These are phyloP conservation scores for Leucaena leucocephala DNA, from an alignment of 306 rosid genomes.

Conservation along the genomic window DNA sequence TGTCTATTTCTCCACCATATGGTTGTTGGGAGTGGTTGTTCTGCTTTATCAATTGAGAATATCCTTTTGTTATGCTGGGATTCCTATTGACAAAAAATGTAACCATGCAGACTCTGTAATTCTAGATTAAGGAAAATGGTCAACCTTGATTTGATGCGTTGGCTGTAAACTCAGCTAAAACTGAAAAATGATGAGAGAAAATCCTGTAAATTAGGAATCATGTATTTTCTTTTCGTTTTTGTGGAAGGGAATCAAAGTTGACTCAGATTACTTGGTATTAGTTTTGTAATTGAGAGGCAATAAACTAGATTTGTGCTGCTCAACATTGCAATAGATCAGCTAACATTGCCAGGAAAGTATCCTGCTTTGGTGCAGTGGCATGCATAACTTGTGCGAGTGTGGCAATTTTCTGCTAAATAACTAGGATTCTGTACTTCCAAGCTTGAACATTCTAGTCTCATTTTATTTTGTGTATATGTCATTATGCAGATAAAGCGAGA, in stretches of 20 bases:
- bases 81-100: neutral
- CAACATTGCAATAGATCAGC: neutral
- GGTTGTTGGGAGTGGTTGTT: neutral
- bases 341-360: neutral
- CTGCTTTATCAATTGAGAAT: neutral
- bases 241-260: too few species aligned
- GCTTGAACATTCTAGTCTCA: neutral
- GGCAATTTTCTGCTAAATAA: neutral
- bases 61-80: neutral
- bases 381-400: neutral
- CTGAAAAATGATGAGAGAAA: neutral
- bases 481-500: conserved; percentile 71
- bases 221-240: too few species aligned
- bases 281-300: neutral
- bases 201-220: too few species aligned
- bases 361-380: neutral
- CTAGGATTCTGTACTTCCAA: neutral
- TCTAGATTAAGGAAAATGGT: neutral
- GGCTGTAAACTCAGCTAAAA: neutral
- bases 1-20: neutral
- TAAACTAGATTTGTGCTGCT: neutral
- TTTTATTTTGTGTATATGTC: neutral
- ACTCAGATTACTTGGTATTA: neutral
- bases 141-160: neutral
- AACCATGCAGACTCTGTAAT: neutral